These are phyloP conservation scores for Carex pumila DNA, from an alignment of 176 grass and related monocot species.

Conservation along the genomic window DNA sequence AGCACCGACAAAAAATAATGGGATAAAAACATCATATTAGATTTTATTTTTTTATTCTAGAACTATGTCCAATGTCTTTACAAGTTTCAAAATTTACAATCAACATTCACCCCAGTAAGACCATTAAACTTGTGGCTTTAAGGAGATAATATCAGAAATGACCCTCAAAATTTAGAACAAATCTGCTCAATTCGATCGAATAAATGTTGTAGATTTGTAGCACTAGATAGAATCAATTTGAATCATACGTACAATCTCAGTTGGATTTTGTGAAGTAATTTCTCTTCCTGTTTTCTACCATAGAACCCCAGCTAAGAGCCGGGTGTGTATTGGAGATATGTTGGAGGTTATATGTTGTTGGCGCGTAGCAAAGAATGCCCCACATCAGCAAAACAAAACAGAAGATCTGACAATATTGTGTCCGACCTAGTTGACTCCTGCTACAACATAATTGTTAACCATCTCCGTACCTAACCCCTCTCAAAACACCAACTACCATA, in stretches of 20 bases:
- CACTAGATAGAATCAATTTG: neutral
- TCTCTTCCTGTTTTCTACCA: neutral
- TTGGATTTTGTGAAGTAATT: neutral
- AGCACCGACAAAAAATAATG: too few species aligned
- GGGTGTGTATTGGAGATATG: neutral
- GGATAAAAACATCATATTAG: too few species aligned
- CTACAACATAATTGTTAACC: constrained; percentile 15
- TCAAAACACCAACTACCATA: neutral
- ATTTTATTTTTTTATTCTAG: too few species aligned
- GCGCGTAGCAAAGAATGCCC: constrained; percentile 12
- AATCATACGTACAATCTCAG: neutral
- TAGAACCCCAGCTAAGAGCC: too few species aligned
- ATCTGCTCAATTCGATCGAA: too few species aligned
- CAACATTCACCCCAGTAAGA: neutral
- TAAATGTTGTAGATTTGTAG: too few species aligned
- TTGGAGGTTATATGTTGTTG: neutral
- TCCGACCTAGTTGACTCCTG: constrained; percentile 21
- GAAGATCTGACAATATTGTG: constrained; percentile 18
- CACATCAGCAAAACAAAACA: constrained; percentile 15
- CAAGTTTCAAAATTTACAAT: neutral
- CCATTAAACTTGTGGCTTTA: neutral
- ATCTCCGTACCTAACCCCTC: constrained; percentile 15
- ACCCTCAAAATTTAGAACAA: too few species aligned
- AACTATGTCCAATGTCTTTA: neutral
- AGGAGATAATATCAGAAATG: too few species aligned